These are phyloP conservation scores for Candida argentea DNA, from an alignment of 805 yeast genomes.

Conservation along the genomic window DNA sequence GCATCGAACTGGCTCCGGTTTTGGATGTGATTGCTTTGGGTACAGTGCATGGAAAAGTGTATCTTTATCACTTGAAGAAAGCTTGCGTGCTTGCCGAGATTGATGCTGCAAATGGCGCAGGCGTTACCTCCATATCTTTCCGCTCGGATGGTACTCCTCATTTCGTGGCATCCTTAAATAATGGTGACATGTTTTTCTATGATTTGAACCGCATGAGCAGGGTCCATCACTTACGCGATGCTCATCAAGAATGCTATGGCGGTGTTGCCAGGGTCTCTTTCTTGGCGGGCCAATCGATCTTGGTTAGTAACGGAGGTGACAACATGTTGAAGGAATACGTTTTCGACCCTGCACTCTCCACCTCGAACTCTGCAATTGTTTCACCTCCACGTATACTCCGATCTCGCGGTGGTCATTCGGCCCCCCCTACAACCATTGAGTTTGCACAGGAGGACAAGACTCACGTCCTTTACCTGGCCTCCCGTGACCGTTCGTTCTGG, in stretches of 20 bases:
- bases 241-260: conserved; percentile 65
- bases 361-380: conserved; percentile 52
- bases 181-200: conserved; percentile 80
- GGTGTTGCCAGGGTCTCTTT: conserved; percentile 70
- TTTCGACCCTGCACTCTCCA: conserved; percentile 81
- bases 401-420: conserved; percentile 95
- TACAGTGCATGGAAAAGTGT: conserved; percentile 54
- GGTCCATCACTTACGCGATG: conserved; percentile 62
- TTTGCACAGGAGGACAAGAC: conserved; percentile 71
- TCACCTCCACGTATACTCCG: conserved; percentile 88
- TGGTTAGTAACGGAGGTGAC: conserved; percentile 86
- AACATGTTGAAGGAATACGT: conserved; percentile 83
- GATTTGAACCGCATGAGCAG: conserved; percentile 66
- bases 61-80: conserved; percentile 56
- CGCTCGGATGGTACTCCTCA: conserved; percentile 87
- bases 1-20: conserved; percentile 79
- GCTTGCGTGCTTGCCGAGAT: conserved; percentile 40
- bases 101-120: conserved; percentile 27
- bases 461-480: conserved; percentile 79
- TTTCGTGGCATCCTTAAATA: conserved; percentile 63
- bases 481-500: conserved; percentile 84
- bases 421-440: conserved; percentile 67
- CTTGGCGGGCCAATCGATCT: conserved; percentile 84
- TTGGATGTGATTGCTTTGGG: conserved; percentile 79
- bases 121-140: conserved; percentile 61